Base-by-base conservation (phyloP, 345 rosid species). In the Salix purpurea region DNA sequence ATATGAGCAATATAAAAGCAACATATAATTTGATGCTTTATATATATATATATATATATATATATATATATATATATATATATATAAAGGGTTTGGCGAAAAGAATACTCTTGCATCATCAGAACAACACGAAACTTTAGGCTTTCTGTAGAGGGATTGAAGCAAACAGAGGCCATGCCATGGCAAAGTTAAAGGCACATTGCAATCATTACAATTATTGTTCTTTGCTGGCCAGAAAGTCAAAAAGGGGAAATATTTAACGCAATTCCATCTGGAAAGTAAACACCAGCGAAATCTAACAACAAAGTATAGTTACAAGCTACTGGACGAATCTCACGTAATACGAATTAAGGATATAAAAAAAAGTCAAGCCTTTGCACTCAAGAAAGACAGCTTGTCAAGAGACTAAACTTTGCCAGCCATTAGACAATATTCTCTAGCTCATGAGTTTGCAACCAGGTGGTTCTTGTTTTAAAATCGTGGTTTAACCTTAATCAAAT, bases 181-280 rank as follows among this genome's bases (percentile, higher is more conserved):
- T 71, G 69, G 65, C 74, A 39, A 77, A 77, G 76, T 32, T 61
- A 76, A 83, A 75, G 82, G 71, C 24, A 67, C 74, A 3, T 21
- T 15, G 74, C 70, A 62, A 87, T 87, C 76, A 81, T 81, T 66
- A 48, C 70, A 71, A 83, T 81, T 77, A 76, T 81, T 76, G 70
- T 48, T 74, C 80, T 62, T 74, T 75, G 79, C 61, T 81, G 85
- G 74, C 84, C 77, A 36, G 19, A 48, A 79, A 74, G 79, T 71
- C 78, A 69, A 62, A 62, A 77, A 39, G 37, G 37, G 69, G 16
- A 40, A 65, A 77, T 69, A 8, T 50, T 19, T 23, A 67, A 67
- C 37, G 46, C 18, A 69, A 36, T 69, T 82, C 87, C 81, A 73
- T 48, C 86, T 84, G 85, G 83, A 87, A 87, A 83, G 86, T 85